Conservation (phyloP, 2,329 filamentous ascomycete species). For the Leptosphaerulina australis region DNA sequence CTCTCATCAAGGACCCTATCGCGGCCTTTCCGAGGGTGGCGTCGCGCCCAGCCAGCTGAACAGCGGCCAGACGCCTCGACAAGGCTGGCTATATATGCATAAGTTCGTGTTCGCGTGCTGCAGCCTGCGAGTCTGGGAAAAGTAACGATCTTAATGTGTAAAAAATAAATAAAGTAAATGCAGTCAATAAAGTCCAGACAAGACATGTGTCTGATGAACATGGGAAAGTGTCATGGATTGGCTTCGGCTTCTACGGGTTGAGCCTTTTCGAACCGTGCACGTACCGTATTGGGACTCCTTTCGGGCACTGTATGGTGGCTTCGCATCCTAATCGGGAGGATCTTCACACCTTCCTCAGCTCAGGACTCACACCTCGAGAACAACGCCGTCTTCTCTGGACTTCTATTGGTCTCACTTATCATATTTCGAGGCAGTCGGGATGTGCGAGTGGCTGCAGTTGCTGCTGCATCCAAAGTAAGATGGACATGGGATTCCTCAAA, state of each 20-base stretch:
- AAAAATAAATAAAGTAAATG: neutral
- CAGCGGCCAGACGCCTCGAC: neutral
- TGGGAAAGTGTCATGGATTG: neutral
- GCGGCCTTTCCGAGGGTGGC: constrained; percentile 12
- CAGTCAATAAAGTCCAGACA: neutral
- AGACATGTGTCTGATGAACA: no score
- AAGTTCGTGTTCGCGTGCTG: neutral
- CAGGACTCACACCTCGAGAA: neutral
- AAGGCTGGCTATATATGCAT: constrained; percentile 9
- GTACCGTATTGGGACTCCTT: constrained; percentile 1
- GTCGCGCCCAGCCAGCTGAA: constrained; percentile 10
- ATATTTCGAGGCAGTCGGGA: constrained; percentile 8
- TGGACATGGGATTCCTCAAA: constrained; percentile 15
- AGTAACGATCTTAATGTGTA: neutral
- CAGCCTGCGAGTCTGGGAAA: neutral
- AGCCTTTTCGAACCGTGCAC: constrained; percentile 5
- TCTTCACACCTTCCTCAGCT: constrained; percentile 6
- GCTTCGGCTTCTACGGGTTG: neutral
- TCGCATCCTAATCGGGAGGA: neutral
- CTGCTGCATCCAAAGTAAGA: constrained; percentile 5
- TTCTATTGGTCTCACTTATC: constrained; percentile 8
- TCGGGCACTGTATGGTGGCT: neutral
- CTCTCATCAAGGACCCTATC: neutral
- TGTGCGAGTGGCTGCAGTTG: constrained; percentile 20
- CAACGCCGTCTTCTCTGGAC: neutral